These are phyloP conservation scores for Globisporangium rhizosaccharum DNA, from an alignment of 352 stramenopile species.

Conservation along the genomic window DNA sequence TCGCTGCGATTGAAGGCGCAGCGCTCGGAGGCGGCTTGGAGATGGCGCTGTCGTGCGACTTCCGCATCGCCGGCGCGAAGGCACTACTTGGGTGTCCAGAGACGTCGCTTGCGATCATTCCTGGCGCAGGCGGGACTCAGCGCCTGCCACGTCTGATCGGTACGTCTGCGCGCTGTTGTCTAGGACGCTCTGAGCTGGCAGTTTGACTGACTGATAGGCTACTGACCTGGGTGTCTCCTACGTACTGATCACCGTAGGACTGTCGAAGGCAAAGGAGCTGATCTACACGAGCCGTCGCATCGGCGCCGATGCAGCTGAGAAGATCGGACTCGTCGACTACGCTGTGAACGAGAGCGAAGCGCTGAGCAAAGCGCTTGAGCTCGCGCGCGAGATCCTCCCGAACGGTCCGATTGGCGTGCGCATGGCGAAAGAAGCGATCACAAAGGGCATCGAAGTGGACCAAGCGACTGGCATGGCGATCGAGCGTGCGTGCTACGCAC, in stretches of 20 bases:
- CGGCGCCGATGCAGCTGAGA: conserved; percentile 57
- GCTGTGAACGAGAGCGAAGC: conserved; percentile 65
- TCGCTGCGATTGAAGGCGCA: conserved; percentile 89
- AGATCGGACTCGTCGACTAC: conserved; percentile 88
- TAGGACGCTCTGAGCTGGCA: no score
- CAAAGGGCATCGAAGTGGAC: conserved; percentile 79
- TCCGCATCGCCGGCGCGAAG: conserved; percentile 85
- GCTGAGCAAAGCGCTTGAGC: conserved; percentile 66
- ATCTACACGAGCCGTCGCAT: conserved; percentile 92
- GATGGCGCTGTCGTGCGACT: conserved; percentile 89
- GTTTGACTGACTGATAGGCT: not conserved
- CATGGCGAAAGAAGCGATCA: conserved; percentile 33
- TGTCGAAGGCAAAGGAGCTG: conserved; percentile 92
- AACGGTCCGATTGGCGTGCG: conserved; percentile 91
- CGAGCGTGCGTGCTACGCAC: conserved; percentile 89
- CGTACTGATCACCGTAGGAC: conserved; percentile 18
- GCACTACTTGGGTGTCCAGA: conserved; percentile 88
- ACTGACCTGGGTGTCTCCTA: not conserved
- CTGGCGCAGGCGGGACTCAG: conserved; percentile 91
- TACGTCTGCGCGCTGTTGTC: conserved; percentile 3
- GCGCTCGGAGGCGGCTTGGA: conserved; percentile 90
- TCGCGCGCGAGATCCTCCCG: conserved; percentile 87
- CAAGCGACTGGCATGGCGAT: conserved; percentile 86
- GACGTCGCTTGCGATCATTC: conserved; percentile 91
- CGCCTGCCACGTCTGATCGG: conserved; percentile 89